phyloP scores from a whole-genome alignment of 352 stramenopile genomes.

The Phytopythium sindhum region DNA sequence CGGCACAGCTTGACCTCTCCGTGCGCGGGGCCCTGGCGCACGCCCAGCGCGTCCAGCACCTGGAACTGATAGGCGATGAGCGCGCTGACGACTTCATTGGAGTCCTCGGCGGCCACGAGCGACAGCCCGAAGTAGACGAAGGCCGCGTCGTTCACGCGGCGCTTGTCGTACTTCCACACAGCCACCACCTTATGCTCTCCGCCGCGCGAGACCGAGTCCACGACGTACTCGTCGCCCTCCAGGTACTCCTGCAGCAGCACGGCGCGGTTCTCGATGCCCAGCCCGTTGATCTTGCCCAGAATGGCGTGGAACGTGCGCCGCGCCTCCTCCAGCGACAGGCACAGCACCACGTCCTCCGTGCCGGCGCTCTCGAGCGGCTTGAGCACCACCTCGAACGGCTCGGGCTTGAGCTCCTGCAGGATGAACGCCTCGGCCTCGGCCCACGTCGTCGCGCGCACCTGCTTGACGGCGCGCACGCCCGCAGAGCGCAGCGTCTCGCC shows the following conservation, averaged over 20 bases:
- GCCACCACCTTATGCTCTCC: slow-evolving; percentile 94
- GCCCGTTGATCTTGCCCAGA: slow-evolving; percentile 82
- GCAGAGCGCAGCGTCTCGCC: slow-evolving; percentile 74
- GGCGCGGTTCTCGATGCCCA: slow-evolving; percentile 83
- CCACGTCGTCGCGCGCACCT: slow-evolving; percentile 84
- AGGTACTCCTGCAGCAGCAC: slow-evolving; percentile 93
- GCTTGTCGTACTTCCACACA: slow-evolving; percentile 98
- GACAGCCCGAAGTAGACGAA: slow-evolving; percentile 95
- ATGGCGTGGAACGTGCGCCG: slow-evolving; percentile 82
- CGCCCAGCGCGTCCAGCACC: slow-evolving; percentile 72
- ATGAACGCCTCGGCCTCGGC: slow-evolving; percentile 73
- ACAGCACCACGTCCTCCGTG: slow-evolving; percentile 81
- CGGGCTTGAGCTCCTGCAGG: slow-evolving; percentile 49
- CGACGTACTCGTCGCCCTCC: slow-evolving; percentile 93
- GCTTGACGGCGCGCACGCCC: slow-evolving; percentile 88
- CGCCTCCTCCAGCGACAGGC: slow-evolving; percentile 68
- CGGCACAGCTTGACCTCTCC: slow-evolving; percentile 86
- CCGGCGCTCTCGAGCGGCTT: slow-evolving; percentile 87
- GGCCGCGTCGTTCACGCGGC: slow-evolving; percentile 89
- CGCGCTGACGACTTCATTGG: slow-evolving; percentile 53
- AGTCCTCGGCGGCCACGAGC: slow-evolving; percentile 51
- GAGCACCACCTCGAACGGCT: slow-evolving; percentile 85
- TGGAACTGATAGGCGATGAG: slow-evolving; percentile 85
- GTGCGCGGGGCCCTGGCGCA: slow-evolving; percentile 72
- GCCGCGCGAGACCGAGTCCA: slow-evolving; percentile 93